Evolutionary conservation across 2,329 filamentous ascomycete species (phyloP).

Genomic region (Fusarium concolor): DNA sequence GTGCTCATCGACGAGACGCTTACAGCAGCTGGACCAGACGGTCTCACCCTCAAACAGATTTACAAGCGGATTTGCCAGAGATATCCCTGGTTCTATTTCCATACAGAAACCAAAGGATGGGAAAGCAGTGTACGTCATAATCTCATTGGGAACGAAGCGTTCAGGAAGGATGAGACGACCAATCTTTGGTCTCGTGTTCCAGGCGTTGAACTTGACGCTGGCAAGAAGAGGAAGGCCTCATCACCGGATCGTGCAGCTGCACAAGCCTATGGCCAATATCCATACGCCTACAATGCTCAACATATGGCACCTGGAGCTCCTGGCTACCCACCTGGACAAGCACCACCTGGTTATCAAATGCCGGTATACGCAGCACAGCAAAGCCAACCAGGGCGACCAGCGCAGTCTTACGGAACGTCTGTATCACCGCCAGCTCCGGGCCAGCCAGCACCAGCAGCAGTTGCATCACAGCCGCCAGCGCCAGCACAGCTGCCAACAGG

Average conservation of each 20-base stretch:
- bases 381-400: constrained; percentile 45
- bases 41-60: constrained; percentile 70
- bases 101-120: constrained; percentile 72
- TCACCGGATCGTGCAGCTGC: constrained; percentile 63
- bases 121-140: constrained; percentile 74
- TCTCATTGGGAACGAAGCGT: constrained; percentile 71
- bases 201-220: constrained; percentile 69
- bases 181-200: constrained; percentile 69
- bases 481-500: constrained; percentile 51
- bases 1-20: constrained; percentile 71
- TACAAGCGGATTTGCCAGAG: constrained; percentile 70
- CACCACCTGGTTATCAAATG: constrained; percentile 51
- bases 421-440: constrained; percentile 45
- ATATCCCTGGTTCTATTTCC: constrained; percentile 71
- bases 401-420: constrained; percentile 47
- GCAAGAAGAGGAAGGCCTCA: constrained; percentile 68
- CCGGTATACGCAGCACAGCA: constrained; percentile 50
- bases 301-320: constrained; percentile 50
- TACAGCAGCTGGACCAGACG: constrained; percentile 64
- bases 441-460: constrained; percentile 39
- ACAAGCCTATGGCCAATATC: constrained; percentile 54
- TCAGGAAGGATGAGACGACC: constrained; percentile 67
- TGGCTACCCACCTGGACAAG: constrained; percentile 52
- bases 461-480: constrained; percentile 48
- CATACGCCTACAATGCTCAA: constrained; percentile 51